Evolutionary conservation across 257 asterid genomes (phyloP).

Genomic region (Jaltomata sinuosa): DNA sequence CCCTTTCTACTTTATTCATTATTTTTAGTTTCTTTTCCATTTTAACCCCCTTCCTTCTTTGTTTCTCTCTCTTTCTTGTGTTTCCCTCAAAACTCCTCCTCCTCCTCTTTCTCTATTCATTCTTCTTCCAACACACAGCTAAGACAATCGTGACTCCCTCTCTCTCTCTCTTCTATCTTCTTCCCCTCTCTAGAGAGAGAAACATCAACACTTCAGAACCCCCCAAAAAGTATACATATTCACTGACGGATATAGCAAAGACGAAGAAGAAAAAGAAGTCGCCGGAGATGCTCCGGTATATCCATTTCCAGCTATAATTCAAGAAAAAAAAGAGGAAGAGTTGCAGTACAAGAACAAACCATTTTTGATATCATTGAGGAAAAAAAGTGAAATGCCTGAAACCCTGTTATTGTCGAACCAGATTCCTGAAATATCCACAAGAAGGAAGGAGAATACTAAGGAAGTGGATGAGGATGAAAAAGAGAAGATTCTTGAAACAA

Average conservation of each 20-base stretch:
- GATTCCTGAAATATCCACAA: background rate
- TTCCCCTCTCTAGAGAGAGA: background rate
- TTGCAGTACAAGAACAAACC: background rate
- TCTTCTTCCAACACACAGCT: background rate
- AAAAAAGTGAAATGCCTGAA: background rate
- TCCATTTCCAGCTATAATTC: background rate
- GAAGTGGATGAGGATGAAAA: constrained; percentile 12
- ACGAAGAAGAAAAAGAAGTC: too few relatives aligned
- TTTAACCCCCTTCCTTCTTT: background rate
- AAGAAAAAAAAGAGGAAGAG: background rate
- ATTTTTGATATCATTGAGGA: background rate
- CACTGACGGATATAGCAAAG: too few relatives aligned
- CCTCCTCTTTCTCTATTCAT: too few relatives aligned
- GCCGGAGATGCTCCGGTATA: background rate
- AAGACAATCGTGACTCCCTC: background rate
- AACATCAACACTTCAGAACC: background rate
- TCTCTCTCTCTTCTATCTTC: background rate
- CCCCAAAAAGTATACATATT: background rate
- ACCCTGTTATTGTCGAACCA: background rate
- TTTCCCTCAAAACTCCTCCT: background rate
- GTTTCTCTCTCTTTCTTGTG: background rate
- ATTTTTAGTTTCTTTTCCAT: background rate
- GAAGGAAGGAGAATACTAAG: background rate
- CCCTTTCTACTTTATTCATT: background rate
- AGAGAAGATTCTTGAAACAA: background rate